These are phyloP conservation scores for Syncephalastrum contaminatum DNA, from an alignment of 371 early-diverging fungal species.

Conservation along the genomic window DNA sequence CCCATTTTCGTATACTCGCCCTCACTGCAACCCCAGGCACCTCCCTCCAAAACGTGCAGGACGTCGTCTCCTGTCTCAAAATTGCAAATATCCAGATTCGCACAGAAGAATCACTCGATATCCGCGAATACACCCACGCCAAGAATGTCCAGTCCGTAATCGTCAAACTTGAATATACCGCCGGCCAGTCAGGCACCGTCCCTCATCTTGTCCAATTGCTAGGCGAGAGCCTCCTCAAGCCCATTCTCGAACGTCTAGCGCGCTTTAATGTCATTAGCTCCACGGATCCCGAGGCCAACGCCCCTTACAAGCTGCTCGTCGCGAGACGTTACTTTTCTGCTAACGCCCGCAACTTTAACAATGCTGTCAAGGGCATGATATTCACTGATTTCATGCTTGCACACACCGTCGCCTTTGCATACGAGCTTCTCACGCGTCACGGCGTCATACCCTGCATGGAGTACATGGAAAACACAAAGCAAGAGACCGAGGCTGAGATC, in stretches of 20 bases:
- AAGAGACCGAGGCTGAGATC: conserved; percentile 4
- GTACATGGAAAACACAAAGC: conserved; percentile 24
- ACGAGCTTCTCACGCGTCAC: conserved; percentile 56
- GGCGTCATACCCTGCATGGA: conserved; percentile 65
- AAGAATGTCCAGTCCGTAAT: conserved; percentile 64
- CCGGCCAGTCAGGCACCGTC: conserved; percentile 45
- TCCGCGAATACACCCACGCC: conserved; percentile 71
- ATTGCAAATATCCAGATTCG: conserved; percentile 82
- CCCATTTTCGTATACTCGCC: conserved; percentile 78
- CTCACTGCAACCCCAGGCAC: conserved; percentile 91
- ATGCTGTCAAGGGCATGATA: conserved; percentile 24
- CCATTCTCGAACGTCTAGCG: conserved; percentile 45
- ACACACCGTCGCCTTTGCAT: conserved; percentile 47
- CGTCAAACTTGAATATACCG: conserved; percentile 61
- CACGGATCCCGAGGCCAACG: conserved; percentile 37
- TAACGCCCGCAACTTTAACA: conserved; percentile 23
- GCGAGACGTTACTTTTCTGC: conserved; percentile 43
- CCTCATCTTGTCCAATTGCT: conserved; percentile 25
- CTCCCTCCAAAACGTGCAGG: conserved; percentile 74
- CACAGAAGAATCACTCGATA: conserved; percentile 89
- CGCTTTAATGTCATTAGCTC: conserved; percentile 43
- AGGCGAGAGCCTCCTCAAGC: conserved; percentile 43
- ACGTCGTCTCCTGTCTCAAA: conserved; percentile 71
- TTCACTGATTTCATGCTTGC: conserved; percentile 40
- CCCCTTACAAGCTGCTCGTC: conserved; percentile 45